Evolutionary conservation across 2,329 filamentous ascomycete genomes (phyloP).

Genomic region (Venturia nashicola): DNA sequence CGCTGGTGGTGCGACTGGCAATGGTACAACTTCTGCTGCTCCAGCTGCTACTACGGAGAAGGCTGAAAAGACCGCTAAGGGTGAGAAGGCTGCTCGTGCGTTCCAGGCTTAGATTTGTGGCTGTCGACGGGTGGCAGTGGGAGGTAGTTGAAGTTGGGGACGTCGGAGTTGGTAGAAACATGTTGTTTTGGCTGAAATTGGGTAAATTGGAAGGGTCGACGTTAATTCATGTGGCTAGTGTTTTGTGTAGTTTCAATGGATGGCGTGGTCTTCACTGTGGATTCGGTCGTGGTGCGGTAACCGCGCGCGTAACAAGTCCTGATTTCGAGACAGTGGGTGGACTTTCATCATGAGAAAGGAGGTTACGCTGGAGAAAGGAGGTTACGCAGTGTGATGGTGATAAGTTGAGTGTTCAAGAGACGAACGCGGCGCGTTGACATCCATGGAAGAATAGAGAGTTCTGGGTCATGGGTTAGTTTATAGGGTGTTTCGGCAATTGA

Average conservation of each 20-base stretch:
- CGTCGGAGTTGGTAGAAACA: neutral
- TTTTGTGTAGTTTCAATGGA: neutral
- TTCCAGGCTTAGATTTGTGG: neutral
- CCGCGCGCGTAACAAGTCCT: neutral
- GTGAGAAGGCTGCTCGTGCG: neutral
- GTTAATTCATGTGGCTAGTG: neutral
- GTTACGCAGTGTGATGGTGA: too few species aligned
- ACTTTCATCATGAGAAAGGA: too few species aligned
- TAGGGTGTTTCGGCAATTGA: neutral
- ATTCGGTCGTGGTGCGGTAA: neutral
- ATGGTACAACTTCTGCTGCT: neutral
- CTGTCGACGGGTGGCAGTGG: neutral
- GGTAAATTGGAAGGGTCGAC: neutral
- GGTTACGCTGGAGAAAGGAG: too few species aligned
- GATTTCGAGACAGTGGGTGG: too few species aligned
- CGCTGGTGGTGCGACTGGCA: constrained; percentile 5
- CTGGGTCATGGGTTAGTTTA: too few species aligned
- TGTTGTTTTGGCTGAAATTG: neutral
- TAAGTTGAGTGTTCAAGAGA: neutral
- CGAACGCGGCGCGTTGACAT: neutral
- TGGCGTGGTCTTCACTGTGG: neutral
- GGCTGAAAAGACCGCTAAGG: neutral
- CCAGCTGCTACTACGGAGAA: neutral
- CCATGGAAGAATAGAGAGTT: neutral
- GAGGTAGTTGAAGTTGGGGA: neutral